Percentiles rank a stretch among this genome's conserved stretches.
Conservation (phyloP, 306 rosid genomes). For the Albizia julibrissin region DNA sequence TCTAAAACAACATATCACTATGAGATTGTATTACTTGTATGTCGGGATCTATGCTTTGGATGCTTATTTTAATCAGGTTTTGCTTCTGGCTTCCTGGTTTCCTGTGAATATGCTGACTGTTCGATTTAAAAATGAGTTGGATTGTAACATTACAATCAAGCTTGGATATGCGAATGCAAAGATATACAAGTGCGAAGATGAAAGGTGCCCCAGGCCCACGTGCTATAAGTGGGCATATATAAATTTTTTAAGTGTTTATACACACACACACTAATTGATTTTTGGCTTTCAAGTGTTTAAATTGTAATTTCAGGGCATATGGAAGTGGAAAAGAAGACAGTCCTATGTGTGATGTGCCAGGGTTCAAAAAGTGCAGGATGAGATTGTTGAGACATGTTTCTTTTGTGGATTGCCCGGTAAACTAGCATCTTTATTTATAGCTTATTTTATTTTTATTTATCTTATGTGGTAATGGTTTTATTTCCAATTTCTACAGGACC, state of each 20-base stretch:
- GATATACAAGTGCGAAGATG: slow-evolving; percentile 70
- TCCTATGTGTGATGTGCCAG: slow-evolving; percentile 72
- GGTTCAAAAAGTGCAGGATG: slow-evolving; percentile 68
- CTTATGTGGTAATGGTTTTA: not conserved
- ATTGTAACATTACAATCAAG: slow-evolving; percentile 76
- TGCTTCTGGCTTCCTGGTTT: slow-evolving; percentile 33
- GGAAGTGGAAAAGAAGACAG: slow-evolving; percentile 78
- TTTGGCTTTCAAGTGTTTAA: not conserved
- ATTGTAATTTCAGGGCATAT: slow-evolving; percentile 50
- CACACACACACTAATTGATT: slow-evolving; percentile 23
- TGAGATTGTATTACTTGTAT: slow-evolving; percentile 11
- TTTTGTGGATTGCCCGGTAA: slow-evolving; percentile 69
- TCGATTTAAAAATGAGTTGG: slow-evolving; percentile 90
- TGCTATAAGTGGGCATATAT: slow-evolving; percentile 64
- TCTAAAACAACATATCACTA: not conserved
- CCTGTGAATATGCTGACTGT: too few species aligned
- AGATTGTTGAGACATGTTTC: slow-evolving; percentile 68
- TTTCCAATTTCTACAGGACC: slow-evolving; percentile 57
- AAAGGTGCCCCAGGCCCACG: slow-evolving; percentile 60
- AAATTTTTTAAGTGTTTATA: too few species aligned
- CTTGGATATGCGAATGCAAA: slow-evolving; percentile 74
- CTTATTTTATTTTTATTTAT: not conserved
- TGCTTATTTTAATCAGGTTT: not conserved
- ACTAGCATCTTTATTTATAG: not conserved
- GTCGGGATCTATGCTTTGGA: not conserved